These are phyloP conservation scores for Anethum foeniculum DNA, from an alignment of 140 eudicot genomes.

Conservation along the genomic window DNA sequence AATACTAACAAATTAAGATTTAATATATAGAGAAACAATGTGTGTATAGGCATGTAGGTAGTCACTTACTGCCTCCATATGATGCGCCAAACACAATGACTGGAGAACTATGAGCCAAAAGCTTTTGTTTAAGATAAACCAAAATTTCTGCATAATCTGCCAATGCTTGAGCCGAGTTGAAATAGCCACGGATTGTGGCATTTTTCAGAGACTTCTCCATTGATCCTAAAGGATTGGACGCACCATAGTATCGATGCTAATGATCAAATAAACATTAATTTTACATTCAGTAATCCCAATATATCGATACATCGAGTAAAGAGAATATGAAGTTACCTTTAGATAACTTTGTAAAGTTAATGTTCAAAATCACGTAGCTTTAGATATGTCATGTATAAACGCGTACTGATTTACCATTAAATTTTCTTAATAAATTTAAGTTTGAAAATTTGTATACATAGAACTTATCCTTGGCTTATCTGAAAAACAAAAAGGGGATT, in stretches of 20 bases:
- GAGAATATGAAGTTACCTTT: too few species aligned
- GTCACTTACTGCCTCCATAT: conserved; percentile 78
- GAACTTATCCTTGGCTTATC: too few species aligned
- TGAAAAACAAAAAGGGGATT: too few species aligned
- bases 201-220: conserved; percentile 48
- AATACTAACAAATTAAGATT: neutral
- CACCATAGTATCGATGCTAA: conserved; percentile 80
- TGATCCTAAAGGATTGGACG: conserved; percentile 46
- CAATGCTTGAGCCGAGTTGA: conserved; percentile 78
- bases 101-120: conserved; percentile 52
- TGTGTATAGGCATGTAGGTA: neutral
- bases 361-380: too few species aligned
- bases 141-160: conserved; percentile 86
- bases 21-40: too few species aligned
- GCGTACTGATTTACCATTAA: too few species aligned
- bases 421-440: too few species aligned
- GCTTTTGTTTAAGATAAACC: conserved; percentile 40
- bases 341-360: too few species aligned
- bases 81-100: conserved; percentile 83
- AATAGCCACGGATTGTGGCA: conserved; percentile 50
- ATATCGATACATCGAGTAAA: too few species aligned
- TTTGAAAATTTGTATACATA: too few species aligned
- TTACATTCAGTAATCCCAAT: too few species aligned
- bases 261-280: neutral
- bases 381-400: too few species aligned